phyloP scores from a whole-genome alignment of 1,284 basidiomycete genomes.

The Chondrostereum purpureum region DNA sequence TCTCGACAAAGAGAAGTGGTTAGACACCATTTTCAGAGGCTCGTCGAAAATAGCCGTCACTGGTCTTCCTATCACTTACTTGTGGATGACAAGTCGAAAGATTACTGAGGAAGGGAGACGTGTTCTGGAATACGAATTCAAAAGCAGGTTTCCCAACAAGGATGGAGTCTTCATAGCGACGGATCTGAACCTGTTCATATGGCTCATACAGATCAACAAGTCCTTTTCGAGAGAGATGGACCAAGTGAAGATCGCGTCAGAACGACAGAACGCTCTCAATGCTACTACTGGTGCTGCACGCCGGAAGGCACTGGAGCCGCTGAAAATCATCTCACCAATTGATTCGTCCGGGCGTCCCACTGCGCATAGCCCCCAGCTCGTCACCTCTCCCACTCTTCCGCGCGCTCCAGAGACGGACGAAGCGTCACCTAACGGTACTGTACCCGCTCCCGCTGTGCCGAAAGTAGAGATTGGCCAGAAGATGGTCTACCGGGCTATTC shows the following conservation, averaged over 20 bases:
- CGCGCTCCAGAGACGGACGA: conserved; percentile 4
- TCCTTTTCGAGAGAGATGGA: conserved; percentile 70
- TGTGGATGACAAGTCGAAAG: conserved; percentile 71
- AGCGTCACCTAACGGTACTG: neutral
- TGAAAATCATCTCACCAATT: conserved; percentile 19
- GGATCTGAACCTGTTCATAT: conserved; percentile 73
- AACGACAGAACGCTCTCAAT: conserved; percentile 36
- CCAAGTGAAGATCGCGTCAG: conserved; percentile 55
- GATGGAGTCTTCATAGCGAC: conserved; percentile 79
- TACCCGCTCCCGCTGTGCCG: neutral
- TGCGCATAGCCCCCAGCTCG: conserved; percentile 3
- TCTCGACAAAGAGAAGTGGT: conserved; percentile 45
- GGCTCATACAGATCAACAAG: conserved; percentile 71
- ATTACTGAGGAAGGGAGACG: conserved; percentile 29
- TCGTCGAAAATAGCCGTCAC: conserved; percentile 67
- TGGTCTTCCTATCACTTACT: conserved; percentile 71
- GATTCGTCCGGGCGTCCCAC: conserved; percentile 17
- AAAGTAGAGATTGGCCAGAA: conserved; percentile 21
- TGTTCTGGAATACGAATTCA: conserved; percentile 62
- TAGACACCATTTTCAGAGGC: conserved; percentile 46
- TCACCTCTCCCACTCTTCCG: conserved; percentile 3
- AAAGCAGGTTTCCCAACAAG: conserved; percentile 62
- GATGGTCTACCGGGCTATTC: conserved; percentile 44
- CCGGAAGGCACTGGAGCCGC: conserved; percentile 22
- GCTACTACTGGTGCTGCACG: conserved; percentile 19